Percentiles rank a stretch among this genome's conserved stretches.
These are phyloP conservation scores for Monosporascus cannonballus DNA, from an alignment of 2,329 filamentous ascomycete genomes.

Conservation along the genomic window DNA sequence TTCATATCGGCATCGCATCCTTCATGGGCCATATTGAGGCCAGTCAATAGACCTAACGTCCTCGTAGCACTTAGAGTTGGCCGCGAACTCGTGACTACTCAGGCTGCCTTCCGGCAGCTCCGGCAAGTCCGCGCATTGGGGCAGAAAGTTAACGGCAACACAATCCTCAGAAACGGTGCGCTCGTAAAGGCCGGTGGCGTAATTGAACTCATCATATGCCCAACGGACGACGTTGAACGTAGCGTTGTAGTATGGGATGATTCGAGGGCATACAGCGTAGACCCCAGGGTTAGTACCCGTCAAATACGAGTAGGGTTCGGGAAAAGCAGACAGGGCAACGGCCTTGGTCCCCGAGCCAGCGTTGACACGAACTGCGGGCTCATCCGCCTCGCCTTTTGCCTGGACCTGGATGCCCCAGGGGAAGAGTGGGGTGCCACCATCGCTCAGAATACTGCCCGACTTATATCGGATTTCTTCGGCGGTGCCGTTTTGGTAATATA, in stretches of 20 bases:
- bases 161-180: slow-evolving; percentile 32
- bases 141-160: slow-evolving; percentile 34
- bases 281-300: slow-evolving; percentile 22
- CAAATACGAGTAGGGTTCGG: slow-evolving; percentile 28
- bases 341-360: slow-evolving; percentile 31
- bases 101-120: slow-evolving; percentile 28
- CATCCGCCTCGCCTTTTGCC: slow-evolving; percentile 10
- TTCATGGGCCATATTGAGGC: slow-evolving; percentile 20
- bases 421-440: slow-evolving; percentile 32
- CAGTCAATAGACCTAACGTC: slow-evolving; percentile 34
- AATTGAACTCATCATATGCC: slow-evolving; percentile 18
- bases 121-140: slow-evolving; percentile 35
- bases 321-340: slow-evolving; percentile 28
- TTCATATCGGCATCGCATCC: not conserved
- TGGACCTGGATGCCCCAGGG: slow-evolving; percentile 32
- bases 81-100: slow-evolving; percentile 34
- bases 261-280: slow-evolving; percentile 38
- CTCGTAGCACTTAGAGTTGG: slow-evolving; percentile 32
- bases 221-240: slow-evolving; percentile 35
- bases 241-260: slow-evolving; percentile 34
- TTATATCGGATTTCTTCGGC: slow-evolving; percentile 25
- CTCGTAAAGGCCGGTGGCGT: slow-evolving; percentile 8
- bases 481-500: slow-evolving; percentile 46
- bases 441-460: slow-evolving; percentile 31
- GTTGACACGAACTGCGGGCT: slow-evolving; percentile 27